Evolutionary conservation across 2,329 filamentous ascomycete species (phyloP), one percentile per base, ranked within the genome.

Genomic region (Ascochyta rabiei): DNA sequence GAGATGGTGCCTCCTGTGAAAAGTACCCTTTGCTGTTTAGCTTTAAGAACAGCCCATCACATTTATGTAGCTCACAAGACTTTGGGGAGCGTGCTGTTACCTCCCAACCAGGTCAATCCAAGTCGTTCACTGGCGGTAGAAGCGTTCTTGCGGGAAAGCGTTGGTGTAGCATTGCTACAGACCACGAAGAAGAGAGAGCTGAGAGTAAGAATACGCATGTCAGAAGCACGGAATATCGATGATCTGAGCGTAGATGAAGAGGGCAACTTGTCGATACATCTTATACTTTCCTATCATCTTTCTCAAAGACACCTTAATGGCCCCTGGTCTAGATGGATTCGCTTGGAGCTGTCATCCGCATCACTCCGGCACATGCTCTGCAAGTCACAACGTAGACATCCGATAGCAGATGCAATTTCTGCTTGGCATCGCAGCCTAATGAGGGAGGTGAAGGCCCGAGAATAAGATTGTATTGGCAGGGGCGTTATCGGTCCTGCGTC

Each of bases 1-100:
- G 65, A 57, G 24, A 70, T 70, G 2, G 66, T 70, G n/a, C 66
- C 67, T 34, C 67, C 66, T 1, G 67, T 69, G 44, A 52, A 69
- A 4, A 69, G 52, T 8, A 69, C 53, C 23, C 67, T 70, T 13
- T 9, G 8, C 5, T 7, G 21, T 10, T 62, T 6, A 60, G 51
- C 18, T 12, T 33, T 10, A 30, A 2, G 6, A n/a, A 24, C n/a
- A 15, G 13, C n/a, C 18, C 4, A 26, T 26, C 13, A 2, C 13
- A 5, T 23, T 19, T 9, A 16, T n/a, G 6, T 0, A 18, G 23
- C 41, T 23, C 5, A 48, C 45, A 48, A 9, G 19, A 48, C 16
- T 33, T 48, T 48, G 1, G 45, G 37, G 15, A 48, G 28, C 8
- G 35, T 34, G 18, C 16, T 33, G 9, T 41, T 40, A 7, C 37